A percentile compares a stretch with the other conserved stretches of the same genome.
These are phyloP conservation scores for Fusarium virguliforme DNA, from an alignment of 2,329 filamentous ascomycete species.

Conservation along the genomic window DNA sequence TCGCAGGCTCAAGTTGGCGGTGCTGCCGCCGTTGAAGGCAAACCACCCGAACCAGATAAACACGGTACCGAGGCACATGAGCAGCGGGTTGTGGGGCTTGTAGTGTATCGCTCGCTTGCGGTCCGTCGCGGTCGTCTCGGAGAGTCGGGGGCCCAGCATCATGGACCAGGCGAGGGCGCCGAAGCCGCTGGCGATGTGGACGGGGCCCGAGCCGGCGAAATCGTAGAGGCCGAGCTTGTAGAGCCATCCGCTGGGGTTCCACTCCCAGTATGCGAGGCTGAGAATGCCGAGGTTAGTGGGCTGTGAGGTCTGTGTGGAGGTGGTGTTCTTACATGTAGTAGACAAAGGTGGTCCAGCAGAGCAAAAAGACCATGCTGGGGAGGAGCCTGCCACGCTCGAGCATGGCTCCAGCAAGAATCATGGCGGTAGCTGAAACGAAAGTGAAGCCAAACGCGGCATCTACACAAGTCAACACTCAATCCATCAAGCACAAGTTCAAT, in stretches of 20 bases:
- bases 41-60: constrained; percentile 78
- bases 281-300: rapidly evolving
- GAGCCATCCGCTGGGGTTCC: constrained; percentile 78
- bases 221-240: constrained; percentile 73
- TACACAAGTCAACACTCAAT: not conserved
- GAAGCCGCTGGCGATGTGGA: constrained; percentile 76
- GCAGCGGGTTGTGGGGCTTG: constrained; percentile 74
- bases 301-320: rapidly evolving
- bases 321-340: constrained; percentile 62
- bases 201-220: constrained; percentile 75
- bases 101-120: constrained; percentile 48
- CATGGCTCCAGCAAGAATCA: constrained; percentile 60
- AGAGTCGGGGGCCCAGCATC: constrained; percentile 71
- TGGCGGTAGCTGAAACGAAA: constrained; percentile 58
- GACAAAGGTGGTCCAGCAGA: constrained; percentile 76
- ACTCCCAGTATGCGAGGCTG: constrained; percentile 75
- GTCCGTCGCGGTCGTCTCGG: constrained; percentile 38
- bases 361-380: constrained; percentile 73
- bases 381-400: constrained; percentile 56
- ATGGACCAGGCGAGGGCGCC: constrained; percentile 76
- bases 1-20: constrained; percentile 67
- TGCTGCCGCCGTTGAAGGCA: constrained; percentile 67
- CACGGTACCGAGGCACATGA: constrained; percentile 76
- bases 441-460: constrained; percentile 58
- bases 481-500: rapidly evolving